Conservation (phyloP, 495 filamentous ascomycete species). For the Cladorrhinum samala region DNA sequence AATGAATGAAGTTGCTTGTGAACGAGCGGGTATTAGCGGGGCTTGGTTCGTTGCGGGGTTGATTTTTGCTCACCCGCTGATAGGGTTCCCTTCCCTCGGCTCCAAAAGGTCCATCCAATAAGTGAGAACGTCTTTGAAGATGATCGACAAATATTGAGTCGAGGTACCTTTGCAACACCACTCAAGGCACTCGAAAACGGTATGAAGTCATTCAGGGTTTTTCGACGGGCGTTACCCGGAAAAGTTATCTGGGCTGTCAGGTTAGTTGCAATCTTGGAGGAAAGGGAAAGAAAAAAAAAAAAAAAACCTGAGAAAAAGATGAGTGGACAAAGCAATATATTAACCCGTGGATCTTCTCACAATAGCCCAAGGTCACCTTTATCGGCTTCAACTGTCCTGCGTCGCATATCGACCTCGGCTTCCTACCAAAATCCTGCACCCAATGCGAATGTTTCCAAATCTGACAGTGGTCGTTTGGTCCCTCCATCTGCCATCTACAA, state of each 20-base stretch:
- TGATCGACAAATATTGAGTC: too few relatives aligned
- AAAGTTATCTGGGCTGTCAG: constrained; percentile 4
- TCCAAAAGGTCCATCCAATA: background rate
- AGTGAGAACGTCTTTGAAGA: too few relatives aligned
- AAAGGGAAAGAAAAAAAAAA: too few relatives aligned
- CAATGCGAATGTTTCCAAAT: too few relatives aligned
- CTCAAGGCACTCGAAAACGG: background rate
- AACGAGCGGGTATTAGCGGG: background rate
- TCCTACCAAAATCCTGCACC: too few relatives aligned
- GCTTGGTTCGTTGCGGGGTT: background rate
- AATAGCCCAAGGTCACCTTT: background rate
- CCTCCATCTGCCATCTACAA: too few relatives aligned
- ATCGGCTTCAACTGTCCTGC: too few relatives aligned
- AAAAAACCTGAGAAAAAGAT: too few relatives aligned
- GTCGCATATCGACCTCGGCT: too few relatives aligned
- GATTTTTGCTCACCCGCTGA: too few relatives aligned
- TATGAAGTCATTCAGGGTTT: background rate
- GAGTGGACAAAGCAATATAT: too few relatives aligned
- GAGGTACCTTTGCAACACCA: background rate
- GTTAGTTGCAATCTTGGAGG: constrained; percentile 8
- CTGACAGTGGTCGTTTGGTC: too few relatives aligned
- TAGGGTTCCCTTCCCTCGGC: background rate
- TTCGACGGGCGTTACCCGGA: background rate
- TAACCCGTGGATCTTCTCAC: background rate
- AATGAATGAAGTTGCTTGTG: background rate